Conservation (phyloP, 441 rosid genomes). For the Pelargonium cotyledonis region DNA sequence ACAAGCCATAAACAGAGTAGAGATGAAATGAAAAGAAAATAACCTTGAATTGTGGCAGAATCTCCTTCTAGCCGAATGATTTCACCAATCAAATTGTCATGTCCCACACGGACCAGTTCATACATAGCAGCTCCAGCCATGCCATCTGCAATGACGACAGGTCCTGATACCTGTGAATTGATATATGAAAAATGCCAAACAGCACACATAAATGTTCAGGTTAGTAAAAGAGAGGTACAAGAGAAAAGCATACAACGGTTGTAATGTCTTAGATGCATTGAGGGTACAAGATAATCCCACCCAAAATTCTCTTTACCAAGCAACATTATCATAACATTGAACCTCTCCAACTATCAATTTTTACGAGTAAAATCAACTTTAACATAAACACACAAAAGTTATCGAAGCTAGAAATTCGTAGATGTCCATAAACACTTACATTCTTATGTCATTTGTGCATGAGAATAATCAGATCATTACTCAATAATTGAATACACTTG, state of each 20-base stretch:
- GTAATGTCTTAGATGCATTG: not conserved
- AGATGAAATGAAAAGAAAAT: constrained; percentile 6
- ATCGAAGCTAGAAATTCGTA: not conserved
- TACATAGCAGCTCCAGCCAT: constrained; percentile 99
- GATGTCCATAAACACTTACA: not conserved
- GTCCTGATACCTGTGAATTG: constrained; percentile 79
- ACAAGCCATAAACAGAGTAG: not conserved
- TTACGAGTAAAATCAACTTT: not conserved
- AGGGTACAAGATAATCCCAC: constrained; percentile 2
- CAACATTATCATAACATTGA: not conserved
- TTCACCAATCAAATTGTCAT: constrained; percentile 91
- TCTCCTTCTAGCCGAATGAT: constrained; percentile 95
- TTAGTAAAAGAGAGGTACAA: not conserved
- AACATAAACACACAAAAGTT: not conserved
- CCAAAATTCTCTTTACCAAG: not conserved
- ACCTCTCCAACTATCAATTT: not conserved
- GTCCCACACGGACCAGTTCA: constrained; percentile 97
- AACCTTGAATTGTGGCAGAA: constrained; percentile 98
- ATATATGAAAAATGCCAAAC: not conserved
- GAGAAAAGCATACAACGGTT: not conserved
- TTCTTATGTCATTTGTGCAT: not conserved
- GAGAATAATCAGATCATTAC: constrained; percentile 2
- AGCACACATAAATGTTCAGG: not conserved
- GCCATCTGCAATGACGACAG: constrained; percentile 96
- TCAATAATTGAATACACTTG: not conserved